Percentiles rank a stretch among this genome's conserved stretches.
These are phyloP conservation scores for Colletotrichum magnum DNA, from an alignment of 2,329 filamentous ascomycete genomes.

Conservation along the genomic window DNA sequence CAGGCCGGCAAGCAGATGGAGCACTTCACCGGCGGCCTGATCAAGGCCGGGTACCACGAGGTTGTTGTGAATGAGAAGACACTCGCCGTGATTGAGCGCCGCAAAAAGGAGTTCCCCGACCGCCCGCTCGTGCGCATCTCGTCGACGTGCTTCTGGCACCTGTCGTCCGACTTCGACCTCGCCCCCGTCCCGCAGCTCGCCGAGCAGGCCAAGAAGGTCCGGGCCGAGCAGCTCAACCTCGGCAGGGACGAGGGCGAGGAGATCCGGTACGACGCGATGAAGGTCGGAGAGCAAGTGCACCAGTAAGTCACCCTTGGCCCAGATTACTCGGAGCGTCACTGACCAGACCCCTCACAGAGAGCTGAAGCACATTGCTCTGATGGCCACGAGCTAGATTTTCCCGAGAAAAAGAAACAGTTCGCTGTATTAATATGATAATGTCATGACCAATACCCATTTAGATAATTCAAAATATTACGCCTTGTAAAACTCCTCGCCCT, in stretches of 20 bases:
- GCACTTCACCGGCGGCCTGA: constrained; percentile 71
- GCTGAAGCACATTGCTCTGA: constrained; percentile 67
- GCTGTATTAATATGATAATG: constrained; percentile 25
- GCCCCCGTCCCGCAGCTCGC: constrained; percentile 64
- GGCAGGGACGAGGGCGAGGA: constrained; percentile 69
- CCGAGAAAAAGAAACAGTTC: not conserved
- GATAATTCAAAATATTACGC: constrained; percentile 8
- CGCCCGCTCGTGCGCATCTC: constrained; percentile 70
- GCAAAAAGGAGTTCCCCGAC: constrained; percentile 58
- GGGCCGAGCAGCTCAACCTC: constrained; percentile 61
- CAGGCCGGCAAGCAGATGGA: constrained; percentile 76
- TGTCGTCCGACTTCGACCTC: constrained; percentile 70
- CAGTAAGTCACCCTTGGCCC: constrained; percentile 55
- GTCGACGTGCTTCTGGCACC: constrained; percentile 73
- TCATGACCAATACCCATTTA: constrained; percentile 14
- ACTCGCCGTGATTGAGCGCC: constrained; percentile 59
- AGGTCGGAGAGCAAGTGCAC: constrained; percentile 72
- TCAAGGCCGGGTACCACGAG: constrained; percentile 75
- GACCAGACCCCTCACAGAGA: constrained; percentile 52
- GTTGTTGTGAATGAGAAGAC: constrained; percentile 71
- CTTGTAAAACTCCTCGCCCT: constrained; percentile 63
- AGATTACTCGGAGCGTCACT: not conserved
- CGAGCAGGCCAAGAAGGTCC: constrained; percentile 59
- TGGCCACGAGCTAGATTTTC: constrained; percentile 50
- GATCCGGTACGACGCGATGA: constrained; percentile 64